Evolutionary conservation across 1,284 basidiomycete species (phyloP).

Genomic region (Polyporus tsugae): DNA sequence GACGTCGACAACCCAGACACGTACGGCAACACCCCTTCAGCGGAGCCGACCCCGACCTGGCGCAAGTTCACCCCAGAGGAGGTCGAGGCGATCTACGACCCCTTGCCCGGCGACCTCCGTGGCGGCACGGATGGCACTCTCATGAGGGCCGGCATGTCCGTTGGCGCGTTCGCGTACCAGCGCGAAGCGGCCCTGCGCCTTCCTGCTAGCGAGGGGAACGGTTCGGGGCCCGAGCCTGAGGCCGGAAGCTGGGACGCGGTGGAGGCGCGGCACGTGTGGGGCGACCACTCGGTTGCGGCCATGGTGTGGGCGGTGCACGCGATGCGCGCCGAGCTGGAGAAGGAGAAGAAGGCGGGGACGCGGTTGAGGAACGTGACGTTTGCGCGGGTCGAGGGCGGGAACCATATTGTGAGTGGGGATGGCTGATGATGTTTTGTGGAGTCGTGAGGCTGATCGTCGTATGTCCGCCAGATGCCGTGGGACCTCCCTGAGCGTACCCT

Average conservation of each 20-base stretch:
- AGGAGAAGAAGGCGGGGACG: not conserved
- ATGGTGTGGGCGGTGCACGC: not conserved
- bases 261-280: slow-evolving; percentile 25
- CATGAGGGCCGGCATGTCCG: not conserved
- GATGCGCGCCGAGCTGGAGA: not conserved
- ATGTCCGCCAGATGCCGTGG: not conserved
- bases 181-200: not conserved
- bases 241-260: slow-evolving; percentile 16
- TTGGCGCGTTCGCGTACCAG: not conserved
- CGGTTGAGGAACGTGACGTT: slow-evolving; percentile 4
- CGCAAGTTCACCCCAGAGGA: not conserved
- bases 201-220: not conserved
- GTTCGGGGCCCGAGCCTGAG: not conserved
- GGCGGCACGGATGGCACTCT: not conserved
- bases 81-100: not conserved
- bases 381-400: not conserved
- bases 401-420: slow-evolving; percentile 9
- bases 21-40: not conserved
- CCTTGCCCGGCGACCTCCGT: not conserved
- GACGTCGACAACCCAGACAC: not conserved
- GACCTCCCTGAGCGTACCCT: slow-evolving; percentile 1
- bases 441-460: not conserved
- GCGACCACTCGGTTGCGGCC: slow-evolving; percentile 14
- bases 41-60: slow-evolving; percentile 19
- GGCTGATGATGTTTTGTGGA: not conserved